Evolutionary conservation across 2,329 filamentous ascomycete species (phyloP).

Genomic region (Verticillium longisporum): DNA sequence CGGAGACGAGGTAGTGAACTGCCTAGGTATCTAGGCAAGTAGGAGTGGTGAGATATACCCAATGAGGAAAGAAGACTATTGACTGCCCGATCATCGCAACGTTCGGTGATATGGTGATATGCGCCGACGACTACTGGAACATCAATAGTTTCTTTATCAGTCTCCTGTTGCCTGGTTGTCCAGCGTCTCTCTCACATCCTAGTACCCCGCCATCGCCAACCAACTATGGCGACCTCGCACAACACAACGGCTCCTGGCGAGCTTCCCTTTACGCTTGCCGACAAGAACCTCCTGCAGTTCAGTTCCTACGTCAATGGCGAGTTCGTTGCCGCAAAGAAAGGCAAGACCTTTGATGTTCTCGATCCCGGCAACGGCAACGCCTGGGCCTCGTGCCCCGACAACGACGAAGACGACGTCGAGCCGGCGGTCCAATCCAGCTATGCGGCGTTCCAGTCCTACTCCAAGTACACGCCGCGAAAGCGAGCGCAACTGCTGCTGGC

Average conservation of each 20-base stretch:
- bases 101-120: not conserved
- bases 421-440: conserved; percentile 26
- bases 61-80: not conserved
- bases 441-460: conserved; percentile 28
- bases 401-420: conserved; percentile 30
- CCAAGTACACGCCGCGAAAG: conserved; percentile 23
- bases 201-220: not conserved
- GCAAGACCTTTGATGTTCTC: conserved; percentile 42
- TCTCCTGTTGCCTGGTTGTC: not conserved
- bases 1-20: not conserved
- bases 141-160: not conserved
- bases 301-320: conserved; percentile 43
- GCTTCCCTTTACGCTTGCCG: conserved; percentile 34
- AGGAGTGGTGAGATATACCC: not conserved
- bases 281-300: conserved; percentile 38
- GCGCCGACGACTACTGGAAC: not conserved
- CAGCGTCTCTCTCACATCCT: not conserved
- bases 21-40: too few relatives aligned
- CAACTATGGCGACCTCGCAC: not conserved
- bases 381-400: conserved; percentile 45
- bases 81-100: not conserved
- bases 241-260: not conserved
- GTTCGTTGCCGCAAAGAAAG: conserved; percentile 36
- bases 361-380: conserved; percentile 43
- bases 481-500: conserved; percentile 25